A percentile compares a stretch with the other conserved stretches of the same genome.
phyloP scores from a whole-genome alignment of 805 yeast species.

The Saturnispora galanensis region DNA sequence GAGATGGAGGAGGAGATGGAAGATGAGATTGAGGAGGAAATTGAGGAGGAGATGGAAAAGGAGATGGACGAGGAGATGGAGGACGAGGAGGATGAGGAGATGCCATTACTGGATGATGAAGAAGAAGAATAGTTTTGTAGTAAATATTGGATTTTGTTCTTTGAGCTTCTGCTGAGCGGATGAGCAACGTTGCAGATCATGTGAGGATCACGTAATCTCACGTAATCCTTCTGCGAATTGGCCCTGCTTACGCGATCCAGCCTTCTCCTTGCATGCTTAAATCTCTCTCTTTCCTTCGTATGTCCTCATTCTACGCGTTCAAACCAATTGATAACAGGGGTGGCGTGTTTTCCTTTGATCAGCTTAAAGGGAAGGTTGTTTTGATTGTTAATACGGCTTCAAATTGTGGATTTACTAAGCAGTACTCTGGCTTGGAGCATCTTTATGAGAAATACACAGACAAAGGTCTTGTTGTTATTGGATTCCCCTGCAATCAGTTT shows the following conservation, averaged over 20 bases:
- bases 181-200: too few species aligned
- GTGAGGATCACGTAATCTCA: too few species aligned
- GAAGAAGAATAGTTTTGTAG: constrained; percentile 1
- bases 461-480: constrained; percentile 58
- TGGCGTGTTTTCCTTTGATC: constrained; percentile 45
- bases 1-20: constrained; percentile 4
- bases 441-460: constrained; percentile 55
- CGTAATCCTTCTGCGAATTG: too few species aligned
- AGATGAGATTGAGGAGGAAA: background rate
- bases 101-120: constrained; percentile 5
- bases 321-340: constrained; percentile 53
- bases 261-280: background rate
- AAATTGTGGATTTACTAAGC: constrained; percentile 71
- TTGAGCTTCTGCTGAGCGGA: too few species aligned
- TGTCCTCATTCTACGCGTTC: constrained; percentile 59
- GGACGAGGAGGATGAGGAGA: constrained; percentile 2
- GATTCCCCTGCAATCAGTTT: constrained; percentile 90
- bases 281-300: constrained; percentile 12
- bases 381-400: constrained; percentile 83
- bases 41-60: constrained; percentile 4
- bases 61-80: constrained; percentile 4
- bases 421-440: constrained; percentile 60
- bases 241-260: too few species aligned
- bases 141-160: too few species aligned
- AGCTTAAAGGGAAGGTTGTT: constrained; percentile 74